Base-by-base conservation (phyloP, 2,329 filamentous ascomycete species). In the Sporothrix mexicana region DNA sequence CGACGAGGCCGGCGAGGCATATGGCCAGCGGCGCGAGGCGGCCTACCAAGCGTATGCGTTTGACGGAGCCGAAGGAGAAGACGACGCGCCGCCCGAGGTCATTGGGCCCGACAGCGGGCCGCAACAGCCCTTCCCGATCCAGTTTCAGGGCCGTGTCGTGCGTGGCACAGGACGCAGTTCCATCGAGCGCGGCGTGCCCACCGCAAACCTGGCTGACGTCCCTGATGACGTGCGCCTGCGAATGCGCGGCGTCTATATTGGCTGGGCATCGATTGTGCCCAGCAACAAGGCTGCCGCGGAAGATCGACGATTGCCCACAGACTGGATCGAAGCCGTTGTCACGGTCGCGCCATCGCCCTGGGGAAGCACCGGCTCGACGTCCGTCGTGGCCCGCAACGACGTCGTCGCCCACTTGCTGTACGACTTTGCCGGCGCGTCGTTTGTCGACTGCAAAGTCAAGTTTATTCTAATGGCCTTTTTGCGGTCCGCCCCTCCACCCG, bases 161-260 rank as follows among this genome's bases (percentile, higher is more conserved):
- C 79, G 76, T 0, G 86, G 85, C 1, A 85, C 83, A 0, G 84
- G 84, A 0, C 76, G 80, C 51, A 82, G 82, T 15, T 77, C 77
- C 3, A 75, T 77, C 12, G 79, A 84, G 51, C 79, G 85, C 6
- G 85, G 84, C 0, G 81, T 86, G 1, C 87, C 88, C 0, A 88
- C 86, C 0, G 85, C 88, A 0, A 89, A 86, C 73, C 79, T 92
- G 1, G 76, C 77, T 0, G 84, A 83, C 10, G 82, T 91, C 0
- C 82, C 87, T 0, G 85, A 86, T 36, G 83, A 87, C 47, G 78
- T 91, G 55, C 81, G 84, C 25, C 80, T 87, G 74, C 84, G 86
- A 2, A 82, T 92, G 68, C 81, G 83, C 13, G 91, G 91, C 0
- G 84, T 90, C 7, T 93, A 90, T 77, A 88, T 91, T 53, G 90